phyloP scores from a whole-genome alignment of 2,329 filamentous ascomycete species.

The Acephala macrosclerotiorum region DNA sequence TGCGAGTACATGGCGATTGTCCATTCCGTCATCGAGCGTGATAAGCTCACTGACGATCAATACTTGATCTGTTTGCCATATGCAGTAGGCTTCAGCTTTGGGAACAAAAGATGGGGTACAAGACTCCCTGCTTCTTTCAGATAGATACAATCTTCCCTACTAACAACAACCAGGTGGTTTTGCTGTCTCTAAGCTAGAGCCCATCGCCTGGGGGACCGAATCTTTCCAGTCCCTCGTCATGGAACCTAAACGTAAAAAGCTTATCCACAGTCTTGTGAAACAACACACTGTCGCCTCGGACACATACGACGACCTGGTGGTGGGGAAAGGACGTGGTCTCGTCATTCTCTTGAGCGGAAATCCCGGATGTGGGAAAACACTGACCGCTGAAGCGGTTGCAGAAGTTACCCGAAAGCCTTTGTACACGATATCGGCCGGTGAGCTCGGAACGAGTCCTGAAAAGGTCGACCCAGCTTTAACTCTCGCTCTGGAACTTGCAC shows the following conservation, averaged over 20 bases:
- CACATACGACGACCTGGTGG: background rate
- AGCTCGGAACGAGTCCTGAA: background rate
- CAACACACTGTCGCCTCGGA: background rate
- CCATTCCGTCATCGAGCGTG: background rate
- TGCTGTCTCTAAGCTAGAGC: background rate
- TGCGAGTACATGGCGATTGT: background rate
- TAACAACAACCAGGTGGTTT: background rate
- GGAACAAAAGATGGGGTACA: constrained; percentile 1
- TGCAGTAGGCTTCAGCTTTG: background rate
- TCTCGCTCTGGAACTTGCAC: background rate
- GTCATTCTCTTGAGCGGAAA: background rate
- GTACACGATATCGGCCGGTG: constrained; percentile 5
- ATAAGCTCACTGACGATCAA: background rate
- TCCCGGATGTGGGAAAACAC: background rate
- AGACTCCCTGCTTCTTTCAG: background rate
- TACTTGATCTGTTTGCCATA: background rate
- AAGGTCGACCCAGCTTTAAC: background rate
- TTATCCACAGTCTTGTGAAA: background rate
- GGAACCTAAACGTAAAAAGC: background rate
- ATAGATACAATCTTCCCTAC: background rate
- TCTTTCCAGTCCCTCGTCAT: background rate
- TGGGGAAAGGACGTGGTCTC: background rate
- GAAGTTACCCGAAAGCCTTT: background rate
- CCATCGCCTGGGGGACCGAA: background rate
- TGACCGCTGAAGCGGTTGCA: background rate